Base-by-base conservation (phyloP, 208 protist genomes). In the Acanthamoeba healyi region DNA sequence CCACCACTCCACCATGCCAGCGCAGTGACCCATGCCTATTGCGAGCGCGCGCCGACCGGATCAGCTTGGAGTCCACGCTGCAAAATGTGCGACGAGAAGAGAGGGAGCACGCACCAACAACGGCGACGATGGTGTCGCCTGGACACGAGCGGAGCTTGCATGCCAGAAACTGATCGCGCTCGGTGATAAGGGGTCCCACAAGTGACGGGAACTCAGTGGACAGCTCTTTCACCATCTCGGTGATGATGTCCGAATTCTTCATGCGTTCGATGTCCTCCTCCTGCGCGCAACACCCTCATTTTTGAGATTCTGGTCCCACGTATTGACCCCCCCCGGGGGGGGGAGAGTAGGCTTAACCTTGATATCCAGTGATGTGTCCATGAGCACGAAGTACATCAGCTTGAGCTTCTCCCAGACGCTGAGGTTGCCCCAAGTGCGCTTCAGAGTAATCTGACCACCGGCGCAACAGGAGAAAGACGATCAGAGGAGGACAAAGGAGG, bases 281-380 rank as follows among this genome's bases (percentile, higher is more conserved):
- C 58, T 67, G n/a, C 34, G 58, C 49, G 15, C 49, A 54, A 15
- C 49, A 54, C 6, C 49, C 10, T 54, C 49, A 54, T 6, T 54
- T 15, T 15, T n/a, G n/a, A n/a, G n/a, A n/a, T n/a, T n/a, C n/a
- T n/a, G n/a, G n/a, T n/a, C n/a, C n/a, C n/a, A n/a, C n/a, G n/a
- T n/a, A n/a, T n/a, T n/a, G n/a, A n/a, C n/a, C n/a, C n/a, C n/a
- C n/a, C n/a, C n/a, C n/a, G n/a, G n/a, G 49, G 15, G 15, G 10
- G 49, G 15, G 49, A 54, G 49, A 54, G 49, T 54, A 54, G 15
- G 10, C 49, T 6, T 54, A 15, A 58, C 58, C 49, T 54, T 87
- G 79, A 87, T 87, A 26, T 87, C 79, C 15, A 87, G 49, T 4
- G 79, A 87, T n/a, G 46, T 87, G n/a, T 87, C 79, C 32, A 63